Conservation (phyloP, 1,139 yeast genomes). For the Taphrina pruni region DNA sequence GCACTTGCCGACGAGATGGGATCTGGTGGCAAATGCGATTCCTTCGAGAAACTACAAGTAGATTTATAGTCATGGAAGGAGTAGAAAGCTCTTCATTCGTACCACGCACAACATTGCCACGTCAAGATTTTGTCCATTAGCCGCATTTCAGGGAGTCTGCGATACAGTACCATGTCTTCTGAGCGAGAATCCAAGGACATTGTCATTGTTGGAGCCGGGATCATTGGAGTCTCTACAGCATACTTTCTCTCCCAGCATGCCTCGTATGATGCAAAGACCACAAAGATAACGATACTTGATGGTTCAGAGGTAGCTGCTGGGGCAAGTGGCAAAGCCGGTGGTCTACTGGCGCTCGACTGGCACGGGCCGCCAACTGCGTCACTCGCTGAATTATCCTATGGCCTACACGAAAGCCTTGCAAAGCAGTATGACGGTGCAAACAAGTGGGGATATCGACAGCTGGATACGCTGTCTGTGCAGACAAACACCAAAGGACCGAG, state of each 20-base stretch:
- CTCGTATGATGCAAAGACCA: constrained; percentile 68
- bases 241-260: constrained; percentile 86
- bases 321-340: constrained; percentile 98
- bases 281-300: constrained; percentile 86
- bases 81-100: background rate
- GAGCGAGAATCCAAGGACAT: constrained; percentile 1
- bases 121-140: background rate
- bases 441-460: constrained; percentile 91
- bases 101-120: background rate
- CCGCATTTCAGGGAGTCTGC: background rate
- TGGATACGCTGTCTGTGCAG: constrained; percentile 84
- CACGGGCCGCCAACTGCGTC: constrained; percentile 93
- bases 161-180: background rate
- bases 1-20: constrained; percentile 4
- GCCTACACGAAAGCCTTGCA: constrained; percentile 81
- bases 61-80: background rate
- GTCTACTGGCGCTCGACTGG: constrained; percentile 51
- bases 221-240: constrained; percentile 94
- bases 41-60: background rate
- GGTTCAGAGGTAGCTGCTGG: constrained; percentile 93
- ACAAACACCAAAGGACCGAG: constrained; percentile 60
- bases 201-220: constrained; percentile 74
- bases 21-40: constrained; percentile 5
- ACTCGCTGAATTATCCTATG: constrained; percentile 85
- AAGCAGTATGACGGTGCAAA: constrained; percentile 76